Evolutionary conservation across 495 filamentous ascomycete species (phyloP).

Genomic region (Penicillium antarcticum): DNA sequence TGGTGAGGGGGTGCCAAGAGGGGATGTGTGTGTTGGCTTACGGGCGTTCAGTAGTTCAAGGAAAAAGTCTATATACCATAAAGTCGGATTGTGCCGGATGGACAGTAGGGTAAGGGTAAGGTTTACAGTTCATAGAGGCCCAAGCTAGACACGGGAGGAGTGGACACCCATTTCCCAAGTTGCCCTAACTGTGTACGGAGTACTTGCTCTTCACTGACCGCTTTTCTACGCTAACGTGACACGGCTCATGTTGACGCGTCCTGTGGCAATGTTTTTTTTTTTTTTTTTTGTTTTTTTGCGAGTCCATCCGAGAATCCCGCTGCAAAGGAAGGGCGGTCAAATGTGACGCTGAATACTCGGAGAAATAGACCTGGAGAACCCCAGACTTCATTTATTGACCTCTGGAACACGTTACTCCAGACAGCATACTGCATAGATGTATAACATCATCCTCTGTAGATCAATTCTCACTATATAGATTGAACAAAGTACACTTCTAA

Average conservation of each 20-base stretch:
- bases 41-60: conserved; percentile 3
- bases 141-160: conserved; percentile 19
- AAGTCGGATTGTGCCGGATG: conserved; percentile 24
- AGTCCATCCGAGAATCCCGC: conserved; percentile 22
- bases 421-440: no score
- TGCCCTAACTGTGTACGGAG: no score
- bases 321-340: conserved; percentile 24
- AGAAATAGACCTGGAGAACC: conserved; percentile 5
- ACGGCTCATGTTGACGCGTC: conserved; percentile 21
- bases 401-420: no score
- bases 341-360: conserved; percentile 3
- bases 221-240: conserved; percentile 12
- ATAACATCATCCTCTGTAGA: no score
- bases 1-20: not conserved
- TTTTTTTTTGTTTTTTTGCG: not conserved
- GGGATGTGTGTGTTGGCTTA: not conserved
- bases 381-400: not conserved
- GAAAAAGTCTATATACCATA: not conserved
- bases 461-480: no score
- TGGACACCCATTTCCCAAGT: conserved; percentile 1
- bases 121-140: conserved; percentile 9
- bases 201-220: conserved; percentile 19
- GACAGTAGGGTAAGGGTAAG: conserved; percentile 3
- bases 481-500: not conserved
- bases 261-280: not conserved